Conservation (phyloP, 2,329 filamentous ascomycete species). For the Neoascochyta sp. region DNA sequence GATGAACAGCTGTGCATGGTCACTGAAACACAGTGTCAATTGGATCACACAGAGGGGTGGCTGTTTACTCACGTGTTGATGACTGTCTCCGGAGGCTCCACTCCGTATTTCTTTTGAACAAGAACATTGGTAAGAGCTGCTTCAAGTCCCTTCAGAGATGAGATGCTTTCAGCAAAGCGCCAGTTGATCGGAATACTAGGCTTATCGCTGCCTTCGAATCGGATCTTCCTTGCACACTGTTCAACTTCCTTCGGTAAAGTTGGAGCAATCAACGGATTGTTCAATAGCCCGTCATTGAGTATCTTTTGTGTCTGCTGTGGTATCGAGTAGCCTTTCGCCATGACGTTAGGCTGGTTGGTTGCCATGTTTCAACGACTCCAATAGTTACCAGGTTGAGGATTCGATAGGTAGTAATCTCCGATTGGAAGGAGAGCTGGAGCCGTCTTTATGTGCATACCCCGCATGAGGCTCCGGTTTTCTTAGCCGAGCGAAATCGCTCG, state of each 20-base stretch:
- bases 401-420: background rate
- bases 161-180: slow-evolving; percentile 54
- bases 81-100: slow-evolving; percentile 39
- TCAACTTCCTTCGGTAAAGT: slow-evolving; percentile 37
- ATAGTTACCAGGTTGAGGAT: too few relatives aligned
- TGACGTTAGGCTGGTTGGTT: slow-evolving; percentile 1
- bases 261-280: slow-evolving; percentile 41
- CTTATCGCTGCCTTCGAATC: slow-evolving; percentile 43
- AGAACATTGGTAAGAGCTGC: slow-evolving; percentile 47
- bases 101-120: slow-evolving; percentile 46
- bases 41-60: background rate
- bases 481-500: too few relatives aligned
- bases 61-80: slow-evolving; percentile 46
- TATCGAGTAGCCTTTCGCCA: slow-evolving; percentile 22
- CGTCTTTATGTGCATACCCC: background rate
- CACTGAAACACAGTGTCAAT: slow-evolving; percentile 15
- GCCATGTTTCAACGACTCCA: too few relatives aligned
- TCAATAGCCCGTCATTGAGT: slow-evolving; percentile 41
- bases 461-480: background rate
- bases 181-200: slow-evolving; percentile 55
- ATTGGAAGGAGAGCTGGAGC: too few relatives aligned
- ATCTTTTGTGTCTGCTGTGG: slow-evolving; percentile 24
- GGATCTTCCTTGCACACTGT: slow-evolving; percentile 36
- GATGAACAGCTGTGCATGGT: slow-evolving; percentile 46
- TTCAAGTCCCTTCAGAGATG: slow-evolving; percentile 49